These are phyloP conservation scores for Tilletia setariae DNA, from an alignment of 1,284 basidiomycete genomes.

Conservation along the genomic window DNA sequence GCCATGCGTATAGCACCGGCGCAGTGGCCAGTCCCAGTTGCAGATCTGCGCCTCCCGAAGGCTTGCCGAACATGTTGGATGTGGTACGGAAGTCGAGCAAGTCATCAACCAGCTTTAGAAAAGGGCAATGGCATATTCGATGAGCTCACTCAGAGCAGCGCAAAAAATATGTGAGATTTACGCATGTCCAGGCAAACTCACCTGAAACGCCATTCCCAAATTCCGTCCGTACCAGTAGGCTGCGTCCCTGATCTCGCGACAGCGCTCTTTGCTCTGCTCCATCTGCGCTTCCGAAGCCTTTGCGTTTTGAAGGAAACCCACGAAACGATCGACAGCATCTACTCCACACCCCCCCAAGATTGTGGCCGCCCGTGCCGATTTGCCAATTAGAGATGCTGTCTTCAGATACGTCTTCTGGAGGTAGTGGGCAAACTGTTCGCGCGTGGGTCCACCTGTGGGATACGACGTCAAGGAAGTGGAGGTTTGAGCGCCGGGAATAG, in stretches of 20 bases:
- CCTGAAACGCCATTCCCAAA: conserved; percentile 68
- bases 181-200: too few relatives aligned
- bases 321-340: conserved; percentile 33
- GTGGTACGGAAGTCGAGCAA: conserved; percentile 77
- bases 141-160: too few relatives aligned
- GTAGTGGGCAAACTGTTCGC: conserved; percentile 77
- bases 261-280: conserved; percentile 19
- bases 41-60: conserved; percentile 75
- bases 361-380: conserved; percentile 80
- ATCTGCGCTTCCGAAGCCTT: neutral
- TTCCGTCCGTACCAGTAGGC: conserved; percentile 90
- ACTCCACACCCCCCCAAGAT: conserved; percentile 79
- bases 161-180: too few relatives aligned
- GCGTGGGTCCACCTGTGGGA: conserved; percentile 43
- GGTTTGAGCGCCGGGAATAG: neutral
- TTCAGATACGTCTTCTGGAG: conserved; percentile 93
- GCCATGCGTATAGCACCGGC: conserved; percentile 90
- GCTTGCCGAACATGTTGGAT: conserved; percentile 71
- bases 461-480: neutral
- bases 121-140: neutral
- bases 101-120: conserved; percentile 85
- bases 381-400: conserved; percentile 92
- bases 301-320: neutral
- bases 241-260: conserved; percentile 73
- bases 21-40: conserved; percentile 84